phyloP scores from a whole-genome alignment of 2,329 filamentous ascomycete genomes.

The Chaetomiaceae sp. region DNA sequence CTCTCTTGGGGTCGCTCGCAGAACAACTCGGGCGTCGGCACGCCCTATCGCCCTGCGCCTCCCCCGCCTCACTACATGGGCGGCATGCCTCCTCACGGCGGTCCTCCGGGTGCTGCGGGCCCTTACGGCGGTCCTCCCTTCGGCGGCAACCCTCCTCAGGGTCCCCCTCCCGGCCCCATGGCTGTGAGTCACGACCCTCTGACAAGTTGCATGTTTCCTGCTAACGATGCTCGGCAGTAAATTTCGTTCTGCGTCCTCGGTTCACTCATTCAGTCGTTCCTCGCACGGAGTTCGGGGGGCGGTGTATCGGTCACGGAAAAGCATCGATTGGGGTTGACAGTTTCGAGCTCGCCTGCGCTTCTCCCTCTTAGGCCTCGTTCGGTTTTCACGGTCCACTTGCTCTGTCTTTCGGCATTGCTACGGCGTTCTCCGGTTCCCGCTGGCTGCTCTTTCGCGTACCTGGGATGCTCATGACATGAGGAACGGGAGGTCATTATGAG shows the following conservation, averaged over 20 bases:
- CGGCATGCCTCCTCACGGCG: slow-evolving; percentile 38
- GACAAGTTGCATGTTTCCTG: background rate
- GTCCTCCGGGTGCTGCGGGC: slow-evolving; percentile 43
- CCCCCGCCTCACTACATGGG: slow-evolving; percentile 54
- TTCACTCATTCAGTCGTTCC: slow-evolving; percentile 14
- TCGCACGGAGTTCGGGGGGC: slow-evolving; percentile 20
- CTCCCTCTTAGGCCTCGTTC: slow-evolving; percentile 9
- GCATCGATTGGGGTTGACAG: slow-evolving; percentile 16
- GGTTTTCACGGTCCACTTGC: slow-evolving; percentile 14
- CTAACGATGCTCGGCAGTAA: slow-evolving; percentile 15
- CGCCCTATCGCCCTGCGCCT: slow-evolving; percentile 92
- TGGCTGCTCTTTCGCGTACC: slow-evolving; percentile 14
- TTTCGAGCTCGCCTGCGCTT: slow-evolving; percentile 13
- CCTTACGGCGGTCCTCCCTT: slow-evolving; percentile 45
- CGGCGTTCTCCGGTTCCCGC: slow-evolving; percentile 20
- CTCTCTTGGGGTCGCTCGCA: slow-evolving; percentile 97
- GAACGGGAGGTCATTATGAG: slow-evolving; percentile 11
- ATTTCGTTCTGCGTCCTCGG: slow-evolving; percentile 8
- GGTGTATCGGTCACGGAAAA: slow-evolving; percentile 18
- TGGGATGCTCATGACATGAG: slow-evolving; percentile 16
- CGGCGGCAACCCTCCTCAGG: slow-evolving; percentile 40
- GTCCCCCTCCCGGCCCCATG: slow-evolving; percentile 32
- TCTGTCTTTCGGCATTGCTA: slow-evolving; percentile 22
- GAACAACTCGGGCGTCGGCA: slow-evolving; percentile 98
- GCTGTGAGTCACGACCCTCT: slow-evolving; percentile 16